phyloP scores from a whole-genome alignment of 2,329 filamentous ascomycete species.

The Aspergillus sp. region DNA sequence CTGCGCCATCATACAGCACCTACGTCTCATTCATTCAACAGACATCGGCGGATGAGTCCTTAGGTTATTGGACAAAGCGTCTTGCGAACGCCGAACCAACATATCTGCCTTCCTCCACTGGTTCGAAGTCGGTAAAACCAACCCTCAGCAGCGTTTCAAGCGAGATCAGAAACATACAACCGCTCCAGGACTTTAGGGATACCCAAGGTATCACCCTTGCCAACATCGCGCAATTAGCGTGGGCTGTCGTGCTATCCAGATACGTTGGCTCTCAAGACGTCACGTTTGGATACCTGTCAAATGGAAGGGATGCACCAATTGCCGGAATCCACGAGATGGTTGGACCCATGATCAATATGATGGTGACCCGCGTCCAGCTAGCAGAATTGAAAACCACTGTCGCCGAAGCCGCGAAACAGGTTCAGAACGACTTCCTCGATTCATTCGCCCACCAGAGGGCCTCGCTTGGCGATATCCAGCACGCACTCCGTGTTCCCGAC shows the following conservation, averaged over 20 bases:
- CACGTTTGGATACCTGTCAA: slow-evolving; percentile 8
- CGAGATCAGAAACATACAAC: not conserved
- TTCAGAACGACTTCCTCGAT: slow-evolving; percentile 7
- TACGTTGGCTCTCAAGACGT: slow-evolving; percentile 8
- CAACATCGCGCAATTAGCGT: slow-evolving; percentile 8
- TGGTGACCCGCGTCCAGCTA: slow-evolving; percentile 7
- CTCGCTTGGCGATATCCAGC: slow-evolving; percentile 14
- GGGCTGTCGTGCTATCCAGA: slow-evolving; percentile 4
- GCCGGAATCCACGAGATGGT: slow-evolving; percentile 3
- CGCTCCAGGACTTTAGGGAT: slow-evolving; percentile 1
- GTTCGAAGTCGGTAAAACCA: not conserved
- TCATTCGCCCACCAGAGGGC: slow-evolving; percentile 7
- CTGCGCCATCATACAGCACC: slow-evolving; percentile 6
- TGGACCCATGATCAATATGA: slow-evolving; percentile 12
- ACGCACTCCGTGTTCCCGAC: slow-evolving; percentile 4
- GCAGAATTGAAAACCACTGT: not conserved
- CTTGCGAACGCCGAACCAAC: slow-evolving; percentile 6
- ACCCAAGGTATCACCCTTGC: slow-evolving; percentile 7
- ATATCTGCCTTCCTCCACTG: not conserved
- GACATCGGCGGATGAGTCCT: not conserved
- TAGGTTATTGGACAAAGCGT: slow-evolving; percentile 7
- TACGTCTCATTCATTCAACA: slow-evolving; percentile 10
- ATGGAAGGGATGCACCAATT: slow-evolving; percentile 10
- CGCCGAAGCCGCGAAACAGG: not conserved
- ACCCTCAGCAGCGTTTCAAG: not conserved